Conservation (phyloP, 768 basidiomycete genomes). For the Mycena filopes region DNA sequence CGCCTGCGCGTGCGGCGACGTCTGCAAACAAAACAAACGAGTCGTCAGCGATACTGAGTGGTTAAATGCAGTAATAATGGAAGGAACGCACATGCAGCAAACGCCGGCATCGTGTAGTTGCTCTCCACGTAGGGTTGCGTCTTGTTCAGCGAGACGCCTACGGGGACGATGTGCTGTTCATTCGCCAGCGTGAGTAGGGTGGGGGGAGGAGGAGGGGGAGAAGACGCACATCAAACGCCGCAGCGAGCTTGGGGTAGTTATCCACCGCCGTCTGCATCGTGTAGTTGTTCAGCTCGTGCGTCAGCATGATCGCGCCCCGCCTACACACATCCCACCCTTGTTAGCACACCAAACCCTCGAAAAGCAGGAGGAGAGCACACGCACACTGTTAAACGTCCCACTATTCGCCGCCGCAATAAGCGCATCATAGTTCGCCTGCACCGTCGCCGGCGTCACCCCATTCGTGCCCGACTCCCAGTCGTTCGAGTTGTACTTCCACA, state of each 20-base stretch:
- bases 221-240: constrained; percentile 55
- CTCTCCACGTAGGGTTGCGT: constrained; percentile 64
- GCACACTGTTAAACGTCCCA: constrained; percentile 21
- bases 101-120: constrained; percentile 54
- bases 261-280: constrained; percentile 70
- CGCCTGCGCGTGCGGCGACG: neutral
- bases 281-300: constrained; percentile 69
- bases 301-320: constrained; percentile 37
- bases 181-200: fast-evolving
- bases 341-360: neutral
- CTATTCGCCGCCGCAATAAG: neutral
- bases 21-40: neutral
- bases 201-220: neutral
- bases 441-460: neutral
- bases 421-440: constrained; percentile 26
- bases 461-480: constrained; percentile 35
- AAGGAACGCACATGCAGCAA: constrained; percentile 56
- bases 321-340: neutral
- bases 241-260: constrained; percentile 56
- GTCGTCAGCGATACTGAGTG: neutral
- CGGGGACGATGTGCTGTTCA: constrained; percentile 58
- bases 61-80: neutral
- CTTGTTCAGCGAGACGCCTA: constrained; percentile 62
- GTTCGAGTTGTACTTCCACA: constrained; percentile 63
- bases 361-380: neutral